Base-by-base conservation (phyloP, 306 rosid genomes). In the Vicia faba region DNA sequence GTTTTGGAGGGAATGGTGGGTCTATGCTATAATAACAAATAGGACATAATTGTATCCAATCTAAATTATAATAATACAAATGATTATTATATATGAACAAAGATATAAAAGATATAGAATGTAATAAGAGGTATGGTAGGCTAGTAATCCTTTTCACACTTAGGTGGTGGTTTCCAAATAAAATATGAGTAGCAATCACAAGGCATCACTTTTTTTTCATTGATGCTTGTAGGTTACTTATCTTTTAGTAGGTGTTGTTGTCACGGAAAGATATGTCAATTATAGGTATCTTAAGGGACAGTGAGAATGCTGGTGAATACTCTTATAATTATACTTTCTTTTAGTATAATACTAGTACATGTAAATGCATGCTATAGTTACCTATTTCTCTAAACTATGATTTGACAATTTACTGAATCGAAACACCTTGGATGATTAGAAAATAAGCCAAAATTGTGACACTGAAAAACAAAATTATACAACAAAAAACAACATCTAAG, bases 141-240 rank as follows among this genome's bases (percentile, higher is more conserved):
- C 88, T 78, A 69, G 80, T 69, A 50, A 92, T 93, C 97, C 75
- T 79, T 93, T 88, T 89, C 98, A 84, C 53, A 82, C 80, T 74
- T 78, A 78, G 88, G 82, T 82, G 89, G 91, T 77, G 81, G 85
- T 86, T 89, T 79, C 74, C 82, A 58, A 76, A 85, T 75, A 75
- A 71, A 79, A 75, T 69, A 76, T 65, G 71, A 78, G 71, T 63
- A 77, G 81, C 81, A 78, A 79, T 82, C 79, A 83, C 76, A 74
- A 84, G 49, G 82, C 79, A 61, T 81, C 75, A 12, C 38, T 43
- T 79, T 56, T 72, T 69, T 38, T 65, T 57, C 66, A 6, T 69
- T 66, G 74, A 84, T 82, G 74, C 71, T 71, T 68, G 69, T 59
- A 78, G 56, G 35, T 38, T 69, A 51, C 44, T 28, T 66, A 51